Evolutionary conservation across 1,139 yeast genomes (phyloP), one percentile per base, ranked within the genome.

Genomic region (Diutina siamensis): DNA sequence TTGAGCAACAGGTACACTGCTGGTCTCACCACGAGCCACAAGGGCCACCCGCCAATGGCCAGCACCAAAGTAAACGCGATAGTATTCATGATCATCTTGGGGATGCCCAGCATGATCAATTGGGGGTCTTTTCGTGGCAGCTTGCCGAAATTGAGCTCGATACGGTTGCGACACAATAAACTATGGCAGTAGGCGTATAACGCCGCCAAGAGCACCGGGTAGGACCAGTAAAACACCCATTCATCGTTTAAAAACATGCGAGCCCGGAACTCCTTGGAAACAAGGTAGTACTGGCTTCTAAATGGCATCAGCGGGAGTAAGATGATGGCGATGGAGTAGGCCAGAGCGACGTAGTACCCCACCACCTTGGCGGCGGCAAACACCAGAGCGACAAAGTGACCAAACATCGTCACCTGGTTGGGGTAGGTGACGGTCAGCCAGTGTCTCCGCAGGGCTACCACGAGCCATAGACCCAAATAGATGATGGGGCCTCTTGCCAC

Each of bases 211-310:
- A 67, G 58, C 7, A 70, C 54, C 2, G 68, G 55, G 47, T 65
- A 67, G 48, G 61, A 64, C 70, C 74, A 73, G 53, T 65, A 71
- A 55, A 69, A 81, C 3, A 80, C 70, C 65, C 74, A 77, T 48
- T 72, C 69, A 56, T 83, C 92, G 55, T 81, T 83, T 46, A 80
- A 58, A 46, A 72, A 67, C 1, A 84, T 81, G 48, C 68, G 70
- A 46, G 73, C 74, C 46, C 71, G 62, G 52, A 67, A 71, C 65
- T 78, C 65, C 58, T 74, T 62, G 53, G 76, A 56, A 61, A 72
- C 50, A 54, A 61, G 52, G 50, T 62, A 66, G 50, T 63, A 68
- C 36, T 65, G 58, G 33, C 51, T 52, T 28, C 52, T 51, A 35
- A 62, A 55, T 13, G 64, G 59, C 38, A 62, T 56, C 49, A 62